Evolutionary conservation across 1,139 yeast species (phyloP), one percentile per base, ranked within the genome.

Genomic region (Kurtzmaniella quercitrusa): DNA sequence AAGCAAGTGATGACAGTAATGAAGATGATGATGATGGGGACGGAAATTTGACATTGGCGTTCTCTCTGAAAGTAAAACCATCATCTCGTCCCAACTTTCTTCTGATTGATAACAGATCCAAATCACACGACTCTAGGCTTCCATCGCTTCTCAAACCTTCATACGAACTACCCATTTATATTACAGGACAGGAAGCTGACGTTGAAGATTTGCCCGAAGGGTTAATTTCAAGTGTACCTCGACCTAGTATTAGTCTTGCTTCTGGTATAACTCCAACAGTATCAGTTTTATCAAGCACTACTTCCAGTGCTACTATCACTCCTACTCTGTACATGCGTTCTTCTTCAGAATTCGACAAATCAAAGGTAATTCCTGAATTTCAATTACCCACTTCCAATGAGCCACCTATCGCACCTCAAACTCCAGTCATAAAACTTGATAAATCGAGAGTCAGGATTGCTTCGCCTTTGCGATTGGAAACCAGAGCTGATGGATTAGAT

Each of bases 11-110:
- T 19, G 36, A 31, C 14, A 16, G 36, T 14, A 16, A 31, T 31
- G 36, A 31, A 8, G 18, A 14, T 14, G 36, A 65, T 43, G 63
- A 56, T 33, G 77, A 66, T 40, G 76, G 66, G 41, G 73, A 58
- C 25, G 82, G 77, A 1, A 77, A 79, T 51, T 59, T 80, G 48
- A 79, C 82, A 0, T 63, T 80, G 31, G 80, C 78, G 11, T 75
- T 79, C 49, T 66, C 77, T 2, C 69, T 76, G 2, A 70, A 73
- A 48, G 63, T 72, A 8, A 59, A 62, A 1, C 71, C 62, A 44
- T 66, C 63, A 18, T 46, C 65, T 2, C 53, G 70, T 25, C 75
- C 77, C 2, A 66, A 65, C 12, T 68, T 68, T 44, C 54, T 73
- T n/a, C 50, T 65, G 1, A 51, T 65, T 41, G 54, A 58, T 34